A percentile compares a stretch with the other conserved stretches of the same genome.
These are phyloP conservation scores for Aspergillus uvarum DNA, from an alignment of 2,329 filamentous ascomycete species.

Conservation along the genomic window DNA sequence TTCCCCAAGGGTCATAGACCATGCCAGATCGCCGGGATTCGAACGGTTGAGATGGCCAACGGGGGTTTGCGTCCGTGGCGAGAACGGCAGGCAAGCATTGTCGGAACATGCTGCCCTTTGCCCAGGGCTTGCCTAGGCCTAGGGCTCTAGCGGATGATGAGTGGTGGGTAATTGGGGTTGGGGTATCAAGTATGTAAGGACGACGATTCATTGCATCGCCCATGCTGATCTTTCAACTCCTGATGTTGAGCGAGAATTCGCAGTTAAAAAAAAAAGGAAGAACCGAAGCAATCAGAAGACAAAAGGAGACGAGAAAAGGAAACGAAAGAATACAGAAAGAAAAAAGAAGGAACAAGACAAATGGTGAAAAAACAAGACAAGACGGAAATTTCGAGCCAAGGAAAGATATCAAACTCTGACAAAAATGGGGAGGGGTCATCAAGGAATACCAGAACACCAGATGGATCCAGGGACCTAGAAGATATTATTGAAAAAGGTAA, in stretches of 20 bases:
- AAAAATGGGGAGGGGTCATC: neutral
- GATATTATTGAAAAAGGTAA: neutral
- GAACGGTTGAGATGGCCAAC: neutral
- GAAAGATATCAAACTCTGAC: neutral
- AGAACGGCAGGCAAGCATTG: neutral
- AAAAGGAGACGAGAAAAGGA: neutral
- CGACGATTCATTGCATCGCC: neutral
- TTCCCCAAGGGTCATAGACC: neutral
- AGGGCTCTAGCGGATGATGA: neutral
- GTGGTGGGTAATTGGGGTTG: neutral
- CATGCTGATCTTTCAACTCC: neutral
- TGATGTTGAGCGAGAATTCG: neutral
- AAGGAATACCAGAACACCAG: neutral
- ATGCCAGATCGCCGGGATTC: neutral
- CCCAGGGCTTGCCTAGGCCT: neutral
- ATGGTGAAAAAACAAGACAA: neutral
- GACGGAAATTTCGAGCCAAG: neutral
- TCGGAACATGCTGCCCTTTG: neutral
- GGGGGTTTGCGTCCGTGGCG: neutral
- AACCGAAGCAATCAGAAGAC: neutral
- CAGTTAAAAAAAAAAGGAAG: neutral
- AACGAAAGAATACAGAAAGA: neutral
- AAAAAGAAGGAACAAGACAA: neutral
- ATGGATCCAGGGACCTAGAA: neutral
- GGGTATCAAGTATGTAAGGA: neutral